phyloP scores from a whole-genome alignment of 441 rosid species.

The Hura crepitans region DNA sequence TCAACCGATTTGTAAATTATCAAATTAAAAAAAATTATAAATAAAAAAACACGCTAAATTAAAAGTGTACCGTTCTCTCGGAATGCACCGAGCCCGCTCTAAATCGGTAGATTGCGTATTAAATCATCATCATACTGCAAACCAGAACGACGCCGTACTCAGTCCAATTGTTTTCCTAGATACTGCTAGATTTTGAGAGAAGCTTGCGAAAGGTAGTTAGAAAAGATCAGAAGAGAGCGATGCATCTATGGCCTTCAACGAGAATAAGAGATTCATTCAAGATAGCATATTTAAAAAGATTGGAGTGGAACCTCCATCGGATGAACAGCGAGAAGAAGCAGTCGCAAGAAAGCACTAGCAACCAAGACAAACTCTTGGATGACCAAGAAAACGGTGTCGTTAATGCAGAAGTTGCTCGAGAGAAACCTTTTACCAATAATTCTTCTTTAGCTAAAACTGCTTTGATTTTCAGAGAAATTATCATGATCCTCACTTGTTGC shows the following conservation, averaged over 20 bases:
- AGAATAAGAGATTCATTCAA: slow-evolving; percentile 74
- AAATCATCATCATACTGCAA: too few species aligned
- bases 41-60: too few species aligned
- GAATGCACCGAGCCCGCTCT: too few species aligned
- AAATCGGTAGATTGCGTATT: too few species aligned
- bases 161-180: too few species aligned
- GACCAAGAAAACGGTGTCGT: slow-evolving; percentile 9
- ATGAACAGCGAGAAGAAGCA: slow-evolving; percentile 50
- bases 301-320: slow-evolving; percentile 54
- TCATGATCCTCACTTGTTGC: slow-evolving; percentile 53
- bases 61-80: too few species aligned
- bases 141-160: too few species aligned
- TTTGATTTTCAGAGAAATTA: slow-evolving; percentile 37
- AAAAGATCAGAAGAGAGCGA: slow-evolving; percentile 15
- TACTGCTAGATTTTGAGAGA: too few species aligned
- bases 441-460: slow-evolving; percentile 19
- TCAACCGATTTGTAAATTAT: too few species aligned
- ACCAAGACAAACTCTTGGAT: slow-evolving; percentile 39
- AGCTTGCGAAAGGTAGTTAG: too few species aligned
- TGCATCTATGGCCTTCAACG: slow-evolving; percentile 85
- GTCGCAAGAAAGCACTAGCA: slow-evolving; percentile 17
- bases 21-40: too few species aligned
- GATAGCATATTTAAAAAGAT: slow-evolving; percentile 35
- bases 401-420: slow-evolving; percentile 7
- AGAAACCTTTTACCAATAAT: slow-evolving; percentile 14